These are phyloP conservation scores for Penicillium cinerascens DNA, from an alignment of 495 filamentous ascomycete species.

Conservation along the genomic window DNA sequence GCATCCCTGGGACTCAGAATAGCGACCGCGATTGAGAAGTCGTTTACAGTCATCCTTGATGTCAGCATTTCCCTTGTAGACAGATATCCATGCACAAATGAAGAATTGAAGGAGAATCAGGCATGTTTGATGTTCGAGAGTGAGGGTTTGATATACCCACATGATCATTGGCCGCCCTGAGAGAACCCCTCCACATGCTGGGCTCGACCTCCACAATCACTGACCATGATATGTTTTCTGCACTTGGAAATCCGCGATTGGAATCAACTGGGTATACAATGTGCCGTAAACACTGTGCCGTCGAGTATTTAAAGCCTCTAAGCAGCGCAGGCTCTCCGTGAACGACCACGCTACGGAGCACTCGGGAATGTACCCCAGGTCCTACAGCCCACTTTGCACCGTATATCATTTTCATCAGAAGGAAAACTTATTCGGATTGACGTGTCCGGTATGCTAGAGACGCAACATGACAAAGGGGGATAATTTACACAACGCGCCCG, in stretches of 20 bases:
- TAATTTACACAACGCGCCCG: constrained; percentile 43
- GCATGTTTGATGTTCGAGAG: background rate
- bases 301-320: background rate
- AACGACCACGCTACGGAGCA: background rate
- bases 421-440: constrained; percentile 19
- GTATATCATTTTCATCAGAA: constrained; percentile 11
- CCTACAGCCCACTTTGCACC: background rate
- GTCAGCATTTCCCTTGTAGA: background rate
- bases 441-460: constrained; percentile 35
- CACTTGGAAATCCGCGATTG: background rate
- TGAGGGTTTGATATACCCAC: constrained; percentile 16
- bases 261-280: background rate
- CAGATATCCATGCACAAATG: background rate
- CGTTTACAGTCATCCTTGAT: background rate
- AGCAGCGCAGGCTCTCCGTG: background rate
- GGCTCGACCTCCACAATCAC: background rate
- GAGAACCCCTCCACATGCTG: constrained; percentile 4
- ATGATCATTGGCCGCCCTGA: constrained; percentile 13
- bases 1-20: background rate
- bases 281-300: background rate
- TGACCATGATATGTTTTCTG: background rate
- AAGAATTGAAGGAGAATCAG: background rate
- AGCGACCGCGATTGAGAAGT: background rate
- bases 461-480: constrained; percentile 35
- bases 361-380: background rate